phyloP scores from a whole-genome alignment of 148 eudicot genomes.

The Nepenthes gracilis region DNA sequence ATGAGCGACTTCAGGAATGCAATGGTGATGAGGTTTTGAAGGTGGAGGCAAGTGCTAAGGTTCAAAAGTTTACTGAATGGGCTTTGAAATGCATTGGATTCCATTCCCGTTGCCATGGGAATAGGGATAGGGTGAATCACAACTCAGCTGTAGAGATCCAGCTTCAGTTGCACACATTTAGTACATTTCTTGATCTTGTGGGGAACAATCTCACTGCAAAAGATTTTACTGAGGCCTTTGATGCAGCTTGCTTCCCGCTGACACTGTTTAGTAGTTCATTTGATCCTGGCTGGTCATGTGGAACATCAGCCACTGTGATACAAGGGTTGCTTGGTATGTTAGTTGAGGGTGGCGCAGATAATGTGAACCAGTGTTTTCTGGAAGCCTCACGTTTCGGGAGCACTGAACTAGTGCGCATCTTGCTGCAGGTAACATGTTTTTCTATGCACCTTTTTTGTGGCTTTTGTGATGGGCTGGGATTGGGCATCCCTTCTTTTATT shows the following conservation, averaged over 20 bases:
- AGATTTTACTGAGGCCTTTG: slow-evolving; percentile 97
- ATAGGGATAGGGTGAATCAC: slow-evolving; percentile 45
- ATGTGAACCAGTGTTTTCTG: slow-evolving; percentile 97
- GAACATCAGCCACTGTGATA: slow-evolving; percentile 81
- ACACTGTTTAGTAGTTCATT: slow-evolving; percentile 97
- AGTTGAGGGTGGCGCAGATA: slow-evolving; percentile 98
- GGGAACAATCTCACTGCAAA: slow-evolving; percentile 82
- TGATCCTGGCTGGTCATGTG: slow-evolving; percentile 98
- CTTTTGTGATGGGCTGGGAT: background rate
- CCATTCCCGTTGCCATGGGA: slow-evolving; percentile 76
- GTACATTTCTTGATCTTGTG: slow-evolving; percentile 80
- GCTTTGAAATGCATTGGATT: slow-evolving; percentile 94
- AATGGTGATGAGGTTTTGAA: slow-evolving; percentile 94
- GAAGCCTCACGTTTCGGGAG: slow-evolving; percentile 99
- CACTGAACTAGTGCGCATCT: slow-evolving; percentile 91
- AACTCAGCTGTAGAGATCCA: slow-evolving; percentile 70
- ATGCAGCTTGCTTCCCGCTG: slow-evolving; percentile 98
- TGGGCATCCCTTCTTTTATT: background rate
- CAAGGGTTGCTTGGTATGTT: slow-evolving; percentile 82
- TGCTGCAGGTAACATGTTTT: slow-evolving; percentile 64
- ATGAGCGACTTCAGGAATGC: slow-evolving; percentile 91
- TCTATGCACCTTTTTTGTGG: background rate
- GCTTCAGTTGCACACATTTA: slow-evolving; percentile 84
- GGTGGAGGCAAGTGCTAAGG: slow-evolving; percentile 97
- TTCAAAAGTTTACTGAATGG: slow-evolving; percentile 97